Evolutionary conservation across 2,329 filamentous ascomycete genomes (phyloP).

Genomic region (Beauveria bassiana): DNA sequence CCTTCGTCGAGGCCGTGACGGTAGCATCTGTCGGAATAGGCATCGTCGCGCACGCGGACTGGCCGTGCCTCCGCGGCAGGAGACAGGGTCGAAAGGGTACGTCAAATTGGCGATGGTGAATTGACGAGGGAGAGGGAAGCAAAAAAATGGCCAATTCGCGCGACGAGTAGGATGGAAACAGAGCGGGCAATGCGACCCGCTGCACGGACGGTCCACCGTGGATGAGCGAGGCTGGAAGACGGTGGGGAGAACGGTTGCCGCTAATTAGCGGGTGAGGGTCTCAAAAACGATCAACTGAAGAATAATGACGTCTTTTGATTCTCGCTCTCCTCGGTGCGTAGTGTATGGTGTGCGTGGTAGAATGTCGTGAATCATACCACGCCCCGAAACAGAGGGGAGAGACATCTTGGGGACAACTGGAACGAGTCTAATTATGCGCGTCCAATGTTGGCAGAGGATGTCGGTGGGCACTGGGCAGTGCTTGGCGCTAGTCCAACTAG

Average conservation of each 20-base stretch:
- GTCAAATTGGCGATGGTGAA: not conserved
- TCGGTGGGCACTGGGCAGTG: not conserved
- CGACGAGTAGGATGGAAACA: not conserved
- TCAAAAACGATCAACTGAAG: not conserved
- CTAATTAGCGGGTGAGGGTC: not conserved
- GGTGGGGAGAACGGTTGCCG: not conserved
- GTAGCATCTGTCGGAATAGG: not conserved
- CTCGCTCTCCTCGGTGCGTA: too few species aligned
- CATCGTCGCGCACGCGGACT: not conserved
- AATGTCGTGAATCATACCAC: not conserved
- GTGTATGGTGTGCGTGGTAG: too few species aligned
- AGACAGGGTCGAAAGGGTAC: not conserved
- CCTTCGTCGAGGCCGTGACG: not conserved
- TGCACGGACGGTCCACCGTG: not conserved
- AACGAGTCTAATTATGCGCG: not conserved
- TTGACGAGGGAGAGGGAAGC: not conserved
- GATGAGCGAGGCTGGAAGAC: not conserved
- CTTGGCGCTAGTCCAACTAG: conserved; percentile 4
- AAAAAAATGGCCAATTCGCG: too few species aligned
- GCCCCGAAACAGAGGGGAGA: not conserved
- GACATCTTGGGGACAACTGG: not conserved
- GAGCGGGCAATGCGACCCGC: conserved; percentile 3
- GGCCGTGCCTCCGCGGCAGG: not conserved
- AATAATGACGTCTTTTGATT: too few species aligned
- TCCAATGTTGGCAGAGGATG: too few species aligned